Base-by-base conservation (phyloP, 371 early-diverging fungal species). In the Zychaea mexicana region DNA sequence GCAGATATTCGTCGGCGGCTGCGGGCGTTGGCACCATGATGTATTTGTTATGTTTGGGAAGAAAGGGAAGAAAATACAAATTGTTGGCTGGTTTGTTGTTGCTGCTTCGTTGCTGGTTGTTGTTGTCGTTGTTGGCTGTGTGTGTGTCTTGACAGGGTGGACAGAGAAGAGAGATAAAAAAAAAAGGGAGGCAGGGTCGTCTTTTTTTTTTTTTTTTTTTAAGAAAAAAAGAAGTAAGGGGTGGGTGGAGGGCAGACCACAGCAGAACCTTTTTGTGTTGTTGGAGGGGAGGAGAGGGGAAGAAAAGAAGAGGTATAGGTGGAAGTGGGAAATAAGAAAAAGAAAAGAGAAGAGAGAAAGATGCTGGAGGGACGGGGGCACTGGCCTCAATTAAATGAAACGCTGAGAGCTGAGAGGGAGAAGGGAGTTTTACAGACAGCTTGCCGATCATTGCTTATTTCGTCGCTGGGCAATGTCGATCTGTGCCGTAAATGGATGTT, bases 1-100 rank as follows among this genome's bases (percentile, higher is more conserved):
- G 73, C 22, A 95, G 79, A 67, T 91, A 87, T 53, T 77, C 76
- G 54, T 75, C 55, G 17, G 67, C 36, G 19, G 49, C 49, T 33
- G 57, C 49, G 32, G 62, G 58, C 57, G 68, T 65, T n/a, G 72
- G 58, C 64, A 66, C 69, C 74, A 63, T 67, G 64, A 15, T 65
- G 33, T 22, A 45, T 52, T 55, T 27, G 36, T 28, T 27, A 53
- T 60, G 60, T 19, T n/a, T n/a, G n/a, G n/a, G 38, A 55, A 66
- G 66, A 31, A 60, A 42, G 26, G 42, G 45, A 19, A 60, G 27
- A 38, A 36, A 42, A 49, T 49, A 49, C 49, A 49, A 49, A 6
- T 49, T 49, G 49, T 24, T 49, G 49, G 7, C n/a, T 33, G n/a
- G n/a, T 33, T 33, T 33, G 12, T 8, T 8, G 42, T 42, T 7